Evolutionary conservation across 1,139 yeast species (phyloP).

Genomic region (Geotrichum fermentans): DNA sequence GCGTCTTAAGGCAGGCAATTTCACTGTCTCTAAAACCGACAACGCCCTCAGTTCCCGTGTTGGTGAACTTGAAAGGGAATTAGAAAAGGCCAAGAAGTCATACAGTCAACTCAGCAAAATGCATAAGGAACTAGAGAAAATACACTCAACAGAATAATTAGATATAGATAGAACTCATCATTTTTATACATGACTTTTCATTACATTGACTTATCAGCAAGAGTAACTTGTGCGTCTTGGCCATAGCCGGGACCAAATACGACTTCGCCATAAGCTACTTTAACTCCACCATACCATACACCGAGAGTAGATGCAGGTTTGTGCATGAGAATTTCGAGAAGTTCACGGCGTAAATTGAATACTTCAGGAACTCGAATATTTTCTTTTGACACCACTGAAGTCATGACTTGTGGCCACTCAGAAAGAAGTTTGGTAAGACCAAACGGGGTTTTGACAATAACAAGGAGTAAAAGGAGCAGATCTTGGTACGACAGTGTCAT

Average conservation of each 20-base stretch:
- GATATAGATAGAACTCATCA: neutral
- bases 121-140: constrained; percentile 32
- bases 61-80: constrained; percentile 28
- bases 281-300: constrained; percentile 27
- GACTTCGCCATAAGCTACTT: constrained; percentile 24
- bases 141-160: constrained; percentile 23
- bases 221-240: constrained; percentile 23
- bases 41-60: constrained; percentile 27
- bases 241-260: constrained; percentile 22
- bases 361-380: constrained; percentile 26
- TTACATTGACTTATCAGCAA: constrained; percentile 26
- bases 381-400: constrained; percentile 23
- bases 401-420: constrained; percentile 31
- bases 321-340: constrained; percentile 25
- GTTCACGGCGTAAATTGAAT: constrained; percentile 25
- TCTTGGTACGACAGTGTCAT: constrained; percentile 26
- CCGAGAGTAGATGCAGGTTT: constrained; percentile 22
- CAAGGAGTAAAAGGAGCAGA: constrained; percentile 24
- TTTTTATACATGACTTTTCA: neutral
- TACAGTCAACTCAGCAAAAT: constrained; percentile 14
- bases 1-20: constrained; percentile 4
- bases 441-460: constrained; percentile 25
- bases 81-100: constrained; percentile 16
- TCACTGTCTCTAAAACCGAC: constrained; percentile 14
- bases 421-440: constrained; percentile 25